Conservation (phyloP, 179 eudicot species). For the Vitellaria paradoxa region DNA sequence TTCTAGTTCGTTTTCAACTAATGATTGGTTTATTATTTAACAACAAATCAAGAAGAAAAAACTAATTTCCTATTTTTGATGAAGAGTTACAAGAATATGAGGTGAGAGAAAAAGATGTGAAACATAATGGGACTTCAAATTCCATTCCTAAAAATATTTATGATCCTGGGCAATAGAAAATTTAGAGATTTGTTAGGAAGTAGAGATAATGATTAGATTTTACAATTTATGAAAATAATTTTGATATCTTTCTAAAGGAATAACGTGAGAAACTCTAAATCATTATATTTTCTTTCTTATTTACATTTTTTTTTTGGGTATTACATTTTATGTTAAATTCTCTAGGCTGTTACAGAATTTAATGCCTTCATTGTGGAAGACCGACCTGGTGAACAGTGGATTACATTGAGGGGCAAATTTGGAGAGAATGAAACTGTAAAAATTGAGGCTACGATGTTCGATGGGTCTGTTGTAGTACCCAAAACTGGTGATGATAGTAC, state of each 20-base stretch:
- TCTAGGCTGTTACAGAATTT: constrained; percentile 49
- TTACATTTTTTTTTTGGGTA: neutral
- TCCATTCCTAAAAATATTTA: too few species aligned
- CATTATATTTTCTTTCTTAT: neutral
- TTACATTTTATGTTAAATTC: constrained; percentile 8
- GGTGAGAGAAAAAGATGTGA: too few species aligned
- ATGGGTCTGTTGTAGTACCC: constrained; percentile 51
- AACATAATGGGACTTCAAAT: too few species aligned
- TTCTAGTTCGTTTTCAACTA: too few species aligned
- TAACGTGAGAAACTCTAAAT: neutral
- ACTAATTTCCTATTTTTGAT: too few species aligned
- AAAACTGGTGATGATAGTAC: constrained; percentile 41
- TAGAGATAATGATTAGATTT: neutral
- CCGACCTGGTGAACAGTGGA: constrained; percentile 60
- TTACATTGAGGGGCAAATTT: constrained; percentile 53
- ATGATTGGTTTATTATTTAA: too few species aligned
- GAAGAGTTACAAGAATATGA: too few species aligned
- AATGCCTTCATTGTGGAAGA: constrained; percentile 51
- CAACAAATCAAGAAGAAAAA: too few species aligned
- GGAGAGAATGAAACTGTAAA: constrained; percentile 53
- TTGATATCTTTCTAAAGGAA: neutral
- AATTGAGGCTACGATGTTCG: constrained; percentile 83
- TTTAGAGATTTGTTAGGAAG: too few species aligned
- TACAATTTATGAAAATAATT: neutral
- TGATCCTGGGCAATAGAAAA: too few species aligned